These are phyloP conservation scores for Phytophthora idaei DNA, from an alignment of 352 stramenopile species.

Conservation along the genomic window DNA sequence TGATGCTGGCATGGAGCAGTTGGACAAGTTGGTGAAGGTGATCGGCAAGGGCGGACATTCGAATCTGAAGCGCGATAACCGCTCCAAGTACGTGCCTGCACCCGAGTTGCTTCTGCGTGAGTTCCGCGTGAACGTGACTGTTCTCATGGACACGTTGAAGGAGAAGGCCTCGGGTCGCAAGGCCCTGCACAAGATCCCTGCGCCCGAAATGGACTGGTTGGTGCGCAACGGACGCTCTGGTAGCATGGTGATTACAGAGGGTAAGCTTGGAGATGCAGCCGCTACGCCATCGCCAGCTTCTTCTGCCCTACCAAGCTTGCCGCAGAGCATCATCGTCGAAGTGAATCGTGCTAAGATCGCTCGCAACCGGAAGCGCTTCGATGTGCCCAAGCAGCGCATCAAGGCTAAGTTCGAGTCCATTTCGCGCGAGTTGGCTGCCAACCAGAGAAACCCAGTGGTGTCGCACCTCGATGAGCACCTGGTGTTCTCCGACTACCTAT, in stretches of 20 bases:
- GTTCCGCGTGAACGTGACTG: conserved; percentile 67
- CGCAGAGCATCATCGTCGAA: conserved; percentile 56
- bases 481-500: conserved; percentile 80
- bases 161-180: conserved; percentile 76
- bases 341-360: conserved; percentile 64
- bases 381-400: conserved; percentile 69
- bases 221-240: conserved; percentile 46
- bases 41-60: conserved; percentile 70
- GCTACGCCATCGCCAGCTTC: conserved; percentile 4
- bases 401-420: conserved; percentile 73
- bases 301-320: conserved; percentile 32
- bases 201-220: conserved; percentile 66
- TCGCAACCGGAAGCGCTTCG: conserved; percentile 58
- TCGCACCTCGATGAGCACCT: conserved; percentile 67
- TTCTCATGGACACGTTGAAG: conserved; percentile 70
- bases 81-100: conserved; percentile 75
- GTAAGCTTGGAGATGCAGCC: conserved; percentile 2
- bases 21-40: conserved; percentile 73
- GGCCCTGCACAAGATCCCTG: conserved; percentile 68
- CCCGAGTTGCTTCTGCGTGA: conserved; percentile 73
- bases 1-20: conserved; percentile 71
- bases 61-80: conserved; percentile 69
- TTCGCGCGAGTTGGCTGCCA: conserved; percentile 56
- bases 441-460: conserved; percentile 45
- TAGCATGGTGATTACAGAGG: conserved; percentile 54